A percentile compares a stretch with the other conserved stretches of the same genome.
Conservation (phyloP, 108 stramenopile species). For the Thalassiosira profunda region DNA sequence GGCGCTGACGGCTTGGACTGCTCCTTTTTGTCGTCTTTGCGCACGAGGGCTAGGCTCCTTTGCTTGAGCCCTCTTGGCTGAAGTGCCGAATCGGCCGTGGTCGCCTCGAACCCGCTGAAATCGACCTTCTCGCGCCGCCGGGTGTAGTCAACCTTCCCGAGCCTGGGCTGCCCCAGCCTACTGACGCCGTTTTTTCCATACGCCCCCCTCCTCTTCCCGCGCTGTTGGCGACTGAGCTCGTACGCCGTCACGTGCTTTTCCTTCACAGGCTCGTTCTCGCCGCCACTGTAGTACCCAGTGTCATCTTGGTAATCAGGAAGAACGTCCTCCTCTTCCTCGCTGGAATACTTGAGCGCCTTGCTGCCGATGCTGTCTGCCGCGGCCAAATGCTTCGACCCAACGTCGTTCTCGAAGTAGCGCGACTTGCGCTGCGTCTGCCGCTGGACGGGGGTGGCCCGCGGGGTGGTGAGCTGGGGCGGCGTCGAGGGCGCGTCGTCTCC, state of each 20-base stretch:
- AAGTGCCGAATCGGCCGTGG: neutral
- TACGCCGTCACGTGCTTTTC: no score
- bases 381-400: no score
- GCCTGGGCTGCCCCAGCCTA: no score
- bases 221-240: no score
- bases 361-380: no score
- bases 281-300: neutral
- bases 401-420: no score
- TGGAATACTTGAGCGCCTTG: slow-evolving; percentile 10
- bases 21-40: slow-evolving; percentile 6
- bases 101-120: neutral
- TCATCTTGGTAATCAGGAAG: neutral
- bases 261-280: no score
- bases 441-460: slow-evolving; percentile 2
- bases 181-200: no score
- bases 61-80: neutral
- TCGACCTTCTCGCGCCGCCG: neutral
- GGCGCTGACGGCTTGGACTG: neutral
- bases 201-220: no score
- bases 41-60: neutral
- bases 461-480: no score
- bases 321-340: slow-evolving; percentile 4
- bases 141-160: no score
- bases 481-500: no score
- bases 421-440: slow-evolving; percentile 18